phyloP scores from a whole-genome alignment of 176 grass and related monocot genomes.

The Hordeum marinum region DNA sequence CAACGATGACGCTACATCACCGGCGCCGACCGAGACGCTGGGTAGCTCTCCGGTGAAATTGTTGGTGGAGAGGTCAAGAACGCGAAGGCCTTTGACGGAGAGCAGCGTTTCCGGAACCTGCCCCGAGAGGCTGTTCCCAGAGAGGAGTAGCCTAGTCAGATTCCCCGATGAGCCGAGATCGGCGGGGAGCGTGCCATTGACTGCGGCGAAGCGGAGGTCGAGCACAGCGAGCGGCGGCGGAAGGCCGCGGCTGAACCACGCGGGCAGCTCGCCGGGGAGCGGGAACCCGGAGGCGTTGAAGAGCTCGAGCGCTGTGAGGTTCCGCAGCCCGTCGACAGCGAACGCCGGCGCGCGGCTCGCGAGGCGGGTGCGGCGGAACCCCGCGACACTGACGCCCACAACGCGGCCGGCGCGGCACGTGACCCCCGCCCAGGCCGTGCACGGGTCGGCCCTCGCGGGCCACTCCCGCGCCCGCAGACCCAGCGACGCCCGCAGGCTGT shows the following conservation, averaged over 20 bases:
- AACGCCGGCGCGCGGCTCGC: slow-evolving; percentile 18
- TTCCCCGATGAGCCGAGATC: slow-evolving; percentile 46
- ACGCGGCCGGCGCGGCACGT: slow-evolving; percentile 64
- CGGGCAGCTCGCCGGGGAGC: slow-evolving; percentile 62
- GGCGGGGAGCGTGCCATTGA: slow-evolving; percentile 54
- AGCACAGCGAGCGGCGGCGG: slow-evolving; percentile 42
- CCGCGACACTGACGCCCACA: slow-evolving; percentile 44
- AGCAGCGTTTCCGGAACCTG: slow-evolving; percentile 41
- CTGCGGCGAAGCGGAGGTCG: slow-evolving; percentile 42
- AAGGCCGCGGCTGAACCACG: slow-evolving; percentile 48
- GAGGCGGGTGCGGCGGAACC: slow-evolving; percentile 61
- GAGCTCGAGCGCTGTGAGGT: slow-evolving; percentile 45
- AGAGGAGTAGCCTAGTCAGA: slow-evolving; percentile 40
- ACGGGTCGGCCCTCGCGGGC: slow-evolving; percentile 60
- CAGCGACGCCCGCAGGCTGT: slow-evolving; percentile 70
- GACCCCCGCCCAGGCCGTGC: slow-evolving; percentile 54
- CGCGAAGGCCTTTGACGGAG: slow-evolving; percentile 12
- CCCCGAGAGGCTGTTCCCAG: slow-evolving; percentile 49
- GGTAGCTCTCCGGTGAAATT: slow-evolving; percentile 53
- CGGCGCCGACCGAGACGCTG: not conserved
- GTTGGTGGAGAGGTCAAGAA: slow-evolving; percentile 74
- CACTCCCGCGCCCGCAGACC: slow-evolving; percentile 60
- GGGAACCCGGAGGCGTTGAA: slow-evolving; percentile 89
- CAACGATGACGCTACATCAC: not conserved
- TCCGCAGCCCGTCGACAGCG: slow-evolving; percentile 41